phyloP scores from a whole-genome alignment of 2,329 filamentous ascomycete genomes.

The Hymenoscyphus fructigenus region DNA sequence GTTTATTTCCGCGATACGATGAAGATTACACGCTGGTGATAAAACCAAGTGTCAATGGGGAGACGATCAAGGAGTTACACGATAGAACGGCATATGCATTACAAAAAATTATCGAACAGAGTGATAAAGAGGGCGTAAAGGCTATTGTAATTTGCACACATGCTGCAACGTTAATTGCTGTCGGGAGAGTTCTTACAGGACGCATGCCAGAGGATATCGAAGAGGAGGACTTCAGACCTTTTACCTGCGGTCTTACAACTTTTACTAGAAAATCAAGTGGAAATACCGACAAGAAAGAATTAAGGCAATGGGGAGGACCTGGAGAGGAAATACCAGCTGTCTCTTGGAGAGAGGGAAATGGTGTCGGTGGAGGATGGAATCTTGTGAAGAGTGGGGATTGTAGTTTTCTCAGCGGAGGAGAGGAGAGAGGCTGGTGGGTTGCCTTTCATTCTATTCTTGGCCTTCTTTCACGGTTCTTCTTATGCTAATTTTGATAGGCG shows the following conservation, averaged over 20 bases:
- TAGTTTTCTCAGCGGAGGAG: slow-evolving; percentile 73
- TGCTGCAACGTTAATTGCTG: slow-evolving; percentile 83
- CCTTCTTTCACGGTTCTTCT: not conserved
- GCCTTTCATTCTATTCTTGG: not conserved
- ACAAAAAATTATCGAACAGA: slow-evolving; percentile 66
- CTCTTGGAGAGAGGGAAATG: slow-evolving; percentile 57
- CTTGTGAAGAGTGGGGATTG: slow-evolving; percentile 83
- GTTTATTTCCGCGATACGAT: slow-evolving; percentile 61
- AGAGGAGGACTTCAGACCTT: slow-evolving; percentile 79
- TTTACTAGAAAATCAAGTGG: slow-evolving; percentile 53
- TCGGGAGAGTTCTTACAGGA: slow-evolving; percentile 81
- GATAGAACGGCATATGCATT: slow-evolving; percentile 72
- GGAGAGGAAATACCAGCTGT: slow-evolving; percentile 40
- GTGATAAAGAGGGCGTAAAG: slow-evolving; percentile 68
- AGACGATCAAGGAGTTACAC: slow-evolving; percentile 78
- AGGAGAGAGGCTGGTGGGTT: slow-evolving; percentile 83
- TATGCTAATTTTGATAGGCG: slow-evolving; percentile 37
- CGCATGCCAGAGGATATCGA: slow-evolving; percentile 68
- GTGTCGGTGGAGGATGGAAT: slow-evolving; percentile 75
- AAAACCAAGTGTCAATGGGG: slow-evolving; percentile 70
- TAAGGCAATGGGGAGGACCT: slow-evolving; percentile 42
- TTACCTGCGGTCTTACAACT: slow-evolving; percentile 76
- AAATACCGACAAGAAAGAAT: slow-evolving; percentile 38
- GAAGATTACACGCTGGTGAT: slow-evolving; percentile 65
- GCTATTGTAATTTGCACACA: slow-evolving; percentile 83